Evolutionary conservation across 257 asterid species (phyloP).

Genomic region (Cruciata laevipes): DNA sequence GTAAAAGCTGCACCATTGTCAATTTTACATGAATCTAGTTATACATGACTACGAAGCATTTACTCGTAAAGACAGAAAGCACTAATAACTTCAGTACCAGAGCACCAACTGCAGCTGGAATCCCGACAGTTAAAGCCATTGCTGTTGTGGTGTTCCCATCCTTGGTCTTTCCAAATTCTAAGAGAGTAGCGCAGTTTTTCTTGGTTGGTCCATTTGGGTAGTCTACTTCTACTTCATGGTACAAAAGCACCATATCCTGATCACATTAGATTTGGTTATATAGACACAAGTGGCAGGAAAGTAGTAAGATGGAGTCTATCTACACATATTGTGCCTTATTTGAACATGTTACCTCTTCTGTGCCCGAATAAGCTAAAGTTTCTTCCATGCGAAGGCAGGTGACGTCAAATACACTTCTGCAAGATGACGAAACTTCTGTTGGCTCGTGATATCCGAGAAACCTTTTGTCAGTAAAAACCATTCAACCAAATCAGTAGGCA

Average conservation of each 20-base stretch:
- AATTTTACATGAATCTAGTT: not conserved
- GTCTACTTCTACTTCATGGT: constrained; percentile 82
- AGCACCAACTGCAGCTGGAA: constrained; percentile 94
- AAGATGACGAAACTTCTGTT: constrained; percentile 56
- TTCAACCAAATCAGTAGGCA: not conserved
- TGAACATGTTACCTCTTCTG: constrained; percentile 47
- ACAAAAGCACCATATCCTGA: constrained; percentile 91
- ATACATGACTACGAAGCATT: not conserved
- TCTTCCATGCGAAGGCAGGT: constrained; percentile 80
- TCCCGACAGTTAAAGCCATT: constrained; percentile 92
- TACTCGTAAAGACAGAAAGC: not conserved
- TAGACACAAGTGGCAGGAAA: not conserved
- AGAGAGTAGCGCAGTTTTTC: constrained; percentile 60
- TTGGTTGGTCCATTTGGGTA: constrained; percentile 57
- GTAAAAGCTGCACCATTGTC: constrained; percentile 51
- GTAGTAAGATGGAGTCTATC: not conserved
- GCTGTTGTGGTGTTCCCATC: constrained; percentile 53
- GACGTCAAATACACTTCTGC: constrained; percentile 60
- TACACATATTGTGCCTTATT: not conserved
- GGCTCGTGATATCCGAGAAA: constrained; percentile 66
- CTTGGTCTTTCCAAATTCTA: constrained; percentile 63
- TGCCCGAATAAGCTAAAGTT: constrained; percentile 56
- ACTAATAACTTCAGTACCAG: constrained; percentile 44
- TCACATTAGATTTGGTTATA: constrained; percentile 8
- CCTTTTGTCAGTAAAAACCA: constrained; percentile 25